Evolutionary conservation across 176 grass and related monocot genomes (phyloP), one percentile per base, ranked within the genome.

Genomic region (Juncus inflexus): DNA sequence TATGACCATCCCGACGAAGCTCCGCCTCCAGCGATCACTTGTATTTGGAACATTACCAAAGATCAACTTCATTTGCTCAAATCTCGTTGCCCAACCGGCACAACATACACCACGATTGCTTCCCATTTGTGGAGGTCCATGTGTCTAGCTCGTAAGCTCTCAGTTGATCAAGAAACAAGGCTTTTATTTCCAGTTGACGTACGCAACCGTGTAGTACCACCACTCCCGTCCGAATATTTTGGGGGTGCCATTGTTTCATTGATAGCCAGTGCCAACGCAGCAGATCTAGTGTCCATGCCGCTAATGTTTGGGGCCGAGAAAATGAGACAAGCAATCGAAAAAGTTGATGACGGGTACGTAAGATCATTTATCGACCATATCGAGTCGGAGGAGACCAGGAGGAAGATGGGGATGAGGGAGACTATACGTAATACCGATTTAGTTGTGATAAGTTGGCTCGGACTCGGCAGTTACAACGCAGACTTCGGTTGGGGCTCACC

Each of bases 401-500:
- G 19, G 9, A 66, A 15, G 19, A 15, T 42, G 58, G 35, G 59
- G 35, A 63, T 63, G 40, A 12, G 59, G 42, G 13, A 6, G 5
- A 61, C 11, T 4, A 36, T 41, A 10, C 58, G 10, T n/a, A 12
- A 13, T 14, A 42, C 72, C 3, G 15, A 50, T 13, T 7, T 75
- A 0, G 12, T 12, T 5, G 8, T 63, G 1, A 55, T 45, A 11
- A 75, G 72, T 61, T 75, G 72, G 72, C 7, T 50, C 37, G 51
- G 74, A n/a, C 12, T 77, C n/a, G 51, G 62, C 15, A 67, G 61
- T 42, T 12, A 77, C 55, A 51, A 67, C 5, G 51, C 51, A 0
- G 74, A 77, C 74, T 77, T 77, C 49, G 74, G 74, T 4, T 77
- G 74, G 74, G 74, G 74, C 10, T 16, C 9, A 12, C 74, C 51